Conservation (phyloP, 2,329 filamentous ascomycete species). For the Botryosphaeria dothidea region DNA sequence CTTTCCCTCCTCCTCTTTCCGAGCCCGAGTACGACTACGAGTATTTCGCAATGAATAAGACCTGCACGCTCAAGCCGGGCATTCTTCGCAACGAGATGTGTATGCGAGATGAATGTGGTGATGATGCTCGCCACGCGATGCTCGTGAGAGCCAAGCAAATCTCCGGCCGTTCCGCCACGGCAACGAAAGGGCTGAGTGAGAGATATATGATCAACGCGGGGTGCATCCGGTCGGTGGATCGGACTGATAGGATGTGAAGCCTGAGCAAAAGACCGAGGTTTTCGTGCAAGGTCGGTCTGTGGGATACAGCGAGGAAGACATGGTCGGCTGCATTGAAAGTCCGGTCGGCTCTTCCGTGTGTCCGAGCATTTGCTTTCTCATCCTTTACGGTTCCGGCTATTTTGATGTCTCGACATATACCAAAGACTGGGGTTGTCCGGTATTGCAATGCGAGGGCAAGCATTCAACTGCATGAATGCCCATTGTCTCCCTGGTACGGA, state of each 20-base stretch:
- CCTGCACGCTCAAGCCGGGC: neutral
- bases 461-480: neutral
- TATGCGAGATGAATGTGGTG: neutral
- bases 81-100: neutral
- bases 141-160: neutral
- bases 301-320: neutral
- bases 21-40: neutral
- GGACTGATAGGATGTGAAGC: neutral
- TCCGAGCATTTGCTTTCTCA: neutral
- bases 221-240: neutral
- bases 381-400: neutral
- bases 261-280: neutral
- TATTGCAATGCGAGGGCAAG: neutral
- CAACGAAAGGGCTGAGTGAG: neutral
- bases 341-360: neutral
- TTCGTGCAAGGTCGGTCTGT: neutral
- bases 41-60: neutral
- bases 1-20: neutral
- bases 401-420: neutral
- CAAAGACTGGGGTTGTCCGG: neutral
- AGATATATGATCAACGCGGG: neutral
- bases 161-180: neutral
- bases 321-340: too few species aligned
- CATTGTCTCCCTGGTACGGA: neutral
- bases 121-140: neutral